Evolutionary conservation across 176 grass and related monocot genomes (phyloP), one percentile per base, ranked within the genome.

Genomic region (Triticum monococcum): DNA sequence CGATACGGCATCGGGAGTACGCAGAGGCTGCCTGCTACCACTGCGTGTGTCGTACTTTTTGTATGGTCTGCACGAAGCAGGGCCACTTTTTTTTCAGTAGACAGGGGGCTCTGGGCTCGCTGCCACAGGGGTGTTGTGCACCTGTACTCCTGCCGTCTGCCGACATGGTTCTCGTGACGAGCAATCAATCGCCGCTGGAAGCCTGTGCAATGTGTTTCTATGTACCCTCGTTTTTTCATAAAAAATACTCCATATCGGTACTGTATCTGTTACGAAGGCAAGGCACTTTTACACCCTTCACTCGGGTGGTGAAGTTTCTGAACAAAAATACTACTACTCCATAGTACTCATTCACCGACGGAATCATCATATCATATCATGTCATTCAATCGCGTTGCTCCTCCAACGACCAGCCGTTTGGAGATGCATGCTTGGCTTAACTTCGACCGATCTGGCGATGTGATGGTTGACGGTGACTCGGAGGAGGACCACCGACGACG

Each of bases 101-200:
- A 54, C 82, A 67, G 33, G 54, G 36, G 20, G 12, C 38, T 8
- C 64, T 64, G 79, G 64, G 8, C 11, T 56, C 16, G 9, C 41
- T 33, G 20, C 37, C 50, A 28, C 33, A 1, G 9, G 25, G 20
- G 38, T 63, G 40, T 64, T 64, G 56, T 30, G 11, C 36, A 0
- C 36, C 35, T 64, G 68, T 40, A 14, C 67, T 30, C 4, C 41
- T 7, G 52, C 83, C 83, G 83, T 2, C 41, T 7, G 52, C 83
- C 83, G 83, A 82, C 88, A 90, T 82, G 72, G 74, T 71, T 78
- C 88, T 90, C 83, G 83, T 90, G 78, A 40, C 83, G 5, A 7
- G 0, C 78, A 70, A 89, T 86, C 83, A 85, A 80, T 80, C 4
- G 26, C 62, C 2, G 20, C 68, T 2, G 2, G 36, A 59, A 68